Evolutionary conservation across 192 early-diverging fungal genomes (phyloP).

Genomic region (Backusella westeae): DNA sequence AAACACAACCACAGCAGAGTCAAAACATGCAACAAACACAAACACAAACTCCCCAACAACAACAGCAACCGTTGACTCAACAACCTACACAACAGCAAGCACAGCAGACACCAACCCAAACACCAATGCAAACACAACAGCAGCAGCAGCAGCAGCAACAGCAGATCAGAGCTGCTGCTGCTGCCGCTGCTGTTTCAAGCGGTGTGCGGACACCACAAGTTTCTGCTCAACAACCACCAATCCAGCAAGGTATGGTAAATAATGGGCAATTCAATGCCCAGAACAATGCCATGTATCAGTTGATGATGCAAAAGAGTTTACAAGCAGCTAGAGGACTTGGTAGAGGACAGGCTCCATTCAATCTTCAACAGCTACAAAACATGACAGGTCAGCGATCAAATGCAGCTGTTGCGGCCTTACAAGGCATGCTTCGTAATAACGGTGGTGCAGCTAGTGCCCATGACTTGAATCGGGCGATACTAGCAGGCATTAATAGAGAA

Average conservation of each 20-base stretch:
- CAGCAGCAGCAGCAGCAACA: not conserved
- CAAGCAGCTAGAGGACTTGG: constrained; percentile 24
- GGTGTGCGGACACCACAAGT: not conserved
- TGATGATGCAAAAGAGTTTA: constrained; percentile 25
- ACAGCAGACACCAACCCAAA: not conserved
- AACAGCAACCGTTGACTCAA: constrained; percentile 2
- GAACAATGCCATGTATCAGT: constrained; percentile 16
- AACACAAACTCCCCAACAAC: constrained; percentile 9
- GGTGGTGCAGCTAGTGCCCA: not conserved
- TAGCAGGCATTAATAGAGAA: constrained; percentile 1
- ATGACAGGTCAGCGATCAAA: not conserved
- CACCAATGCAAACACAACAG: not conserved
- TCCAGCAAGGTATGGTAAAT: constrained; percentile 1
- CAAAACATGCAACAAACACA: not conserved
- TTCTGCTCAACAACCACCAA: not conserved
- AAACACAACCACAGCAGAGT: constrained; percentile 15
- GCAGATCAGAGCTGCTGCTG: not conserved
- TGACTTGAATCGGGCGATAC: not conserved
- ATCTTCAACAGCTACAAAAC: constrained; percentile 28
- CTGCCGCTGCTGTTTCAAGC: not conserved
- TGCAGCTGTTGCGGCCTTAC: constrained; percentile 10
- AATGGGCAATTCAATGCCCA: constrained; percentile 23
- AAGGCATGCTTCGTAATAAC: not conserved
- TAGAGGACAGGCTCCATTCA: constrained; percentile 22
- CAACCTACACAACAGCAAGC: not conserved